Conservation (phyloP, 169 alveolate species). For the Plasmodium adleri region DNA sequence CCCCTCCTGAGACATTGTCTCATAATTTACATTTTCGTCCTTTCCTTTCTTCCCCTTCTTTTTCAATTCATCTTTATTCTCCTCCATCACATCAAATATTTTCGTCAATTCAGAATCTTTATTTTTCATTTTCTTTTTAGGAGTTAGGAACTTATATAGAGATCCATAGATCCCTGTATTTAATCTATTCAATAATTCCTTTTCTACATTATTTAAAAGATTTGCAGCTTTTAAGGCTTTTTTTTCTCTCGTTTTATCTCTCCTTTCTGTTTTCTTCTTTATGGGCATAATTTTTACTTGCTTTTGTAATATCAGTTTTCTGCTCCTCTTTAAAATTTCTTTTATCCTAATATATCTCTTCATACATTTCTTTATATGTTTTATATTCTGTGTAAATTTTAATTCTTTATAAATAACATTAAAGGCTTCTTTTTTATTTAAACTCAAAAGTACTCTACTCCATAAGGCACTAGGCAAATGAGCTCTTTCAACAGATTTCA, state of each 20-base stretch:
- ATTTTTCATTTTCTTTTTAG: constrained; percentile 62
- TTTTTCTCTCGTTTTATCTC: constrained; percentile 97
- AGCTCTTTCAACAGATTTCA: constrained; percentile 98
- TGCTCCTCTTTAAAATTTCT: constrained; percentile 95
- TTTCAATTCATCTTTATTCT: constrained; percentile 2
- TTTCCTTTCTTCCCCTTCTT: not conserved
- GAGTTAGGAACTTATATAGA: constrained; percentile 48
- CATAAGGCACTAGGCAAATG: constrained; percentile 98
- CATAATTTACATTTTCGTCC: not conserved
- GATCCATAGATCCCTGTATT: constrained; percentile 86
- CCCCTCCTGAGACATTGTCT: not conserved
- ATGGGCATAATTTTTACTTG: constrained; percentile 90
- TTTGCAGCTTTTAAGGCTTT: constrained; percentile 98
- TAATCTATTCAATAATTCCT: constrained; percentile 95
- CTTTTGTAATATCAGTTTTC: constrained; percentile 87
- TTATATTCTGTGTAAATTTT: constrained; percentile 94
- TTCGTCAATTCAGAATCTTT: constrained; percentile 57
- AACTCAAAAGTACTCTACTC: constrained; percentile 95
- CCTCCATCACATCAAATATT: constrained; percentile 16
- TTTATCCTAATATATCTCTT: constrained; percentile 96
- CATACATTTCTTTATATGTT: constrained; percentile 96
- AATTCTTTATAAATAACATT: constrained; percentile 94
- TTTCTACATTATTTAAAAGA: constrained; percentile 96
- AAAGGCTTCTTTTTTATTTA: constrained; percentile 92
- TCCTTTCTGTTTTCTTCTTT: constrained; percentile 98